phyloP scores from a whole-genome alignment of 2,329 filamentous ascomycete genomes.

The Cordyceps farinosa region DNA sequence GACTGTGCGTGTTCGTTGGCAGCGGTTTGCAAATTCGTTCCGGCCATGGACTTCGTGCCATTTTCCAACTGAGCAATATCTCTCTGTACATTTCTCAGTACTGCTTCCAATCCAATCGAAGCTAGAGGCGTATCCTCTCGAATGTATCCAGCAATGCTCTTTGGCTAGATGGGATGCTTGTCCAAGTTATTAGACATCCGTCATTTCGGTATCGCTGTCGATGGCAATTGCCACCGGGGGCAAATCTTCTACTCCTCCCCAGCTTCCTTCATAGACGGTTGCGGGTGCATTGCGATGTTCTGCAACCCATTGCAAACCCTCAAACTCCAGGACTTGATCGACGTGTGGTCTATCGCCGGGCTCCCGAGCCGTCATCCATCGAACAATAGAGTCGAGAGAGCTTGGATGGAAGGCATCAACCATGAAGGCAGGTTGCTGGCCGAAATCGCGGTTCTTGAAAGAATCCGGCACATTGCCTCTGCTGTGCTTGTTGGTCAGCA shows the following conservation, averaged over 20 bases:
- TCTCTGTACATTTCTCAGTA: conserved; percentile 12
- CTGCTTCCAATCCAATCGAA: conserved; percentile 15
- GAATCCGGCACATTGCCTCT: conserved; percentile 41
- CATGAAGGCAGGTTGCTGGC: conserved; percentile 82
- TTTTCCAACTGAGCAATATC: conserved; percentile 1
- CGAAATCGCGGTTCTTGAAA: conserved; percentile 47
- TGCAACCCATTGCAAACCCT: conserved; percentile 77
- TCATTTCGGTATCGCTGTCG: conserved; percentile 57
- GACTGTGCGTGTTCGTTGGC: neutral
- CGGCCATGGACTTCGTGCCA: neutral
- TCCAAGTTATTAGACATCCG: conserved; percentile 43
- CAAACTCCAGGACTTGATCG: conserved; percentile 66
- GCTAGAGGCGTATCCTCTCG: neutral
- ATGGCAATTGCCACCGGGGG: conserved; percentile 35
- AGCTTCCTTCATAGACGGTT: conserved; percentile 95
- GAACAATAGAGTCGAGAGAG: conserved; percentile 79
- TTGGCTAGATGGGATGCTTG: conserved; percentile 17
- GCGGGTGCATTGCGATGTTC: conserved; percentile 76
- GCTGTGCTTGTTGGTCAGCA: conserved; percentile 32
- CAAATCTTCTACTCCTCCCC: conserved; percentile 76
- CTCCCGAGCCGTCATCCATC: conserved; percentile 80
- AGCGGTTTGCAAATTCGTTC: neutral
- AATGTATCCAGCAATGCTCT: conserved; percentile 13
- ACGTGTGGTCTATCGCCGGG: conserved; percentile 70
- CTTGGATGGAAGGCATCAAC: conserved; percentile 65